phyloP scores from a whole-genome alignment of 495 filamentous ascomycete genomes.

The Aspergillus nanangensis region DNA sequence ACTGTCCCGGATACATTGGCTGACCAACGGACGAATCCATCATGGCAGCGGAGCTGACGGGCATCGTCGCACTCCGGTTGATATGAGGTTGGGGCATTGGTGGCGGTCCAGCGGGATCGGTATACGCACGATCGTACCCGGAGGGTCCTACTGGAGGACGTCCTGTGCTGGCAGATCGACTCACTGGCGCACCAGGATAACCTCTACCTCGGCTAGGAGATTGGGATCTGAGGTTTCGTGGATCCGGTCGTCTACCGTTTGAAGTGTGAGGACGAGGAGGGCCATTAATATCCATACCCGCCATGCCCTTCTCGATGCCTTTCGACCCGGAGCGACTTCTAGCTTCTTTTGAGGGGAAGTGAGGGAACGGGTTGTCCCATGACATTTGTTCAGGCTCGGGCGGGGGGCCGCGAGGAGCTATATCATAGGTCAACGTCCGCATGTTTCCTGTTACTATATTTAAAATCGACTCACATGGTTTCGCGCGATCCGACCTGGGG shows the following conservation, averaged over 20 bases:
- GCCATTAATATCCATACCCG: conserved; percentile 50
- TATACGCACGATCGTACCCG: conserved; percentile 22
- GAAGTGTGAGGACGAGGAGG: conserved; percentile 35
- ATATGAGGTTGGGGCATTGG: conserved; percentile 26
- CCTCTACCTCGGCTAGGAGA: conserved; percentile 19
- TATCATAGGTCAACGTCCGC: conserved; percentile 8
- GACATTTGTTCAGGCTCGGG: conserved; percentile 44
- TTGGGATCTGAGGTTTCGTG: too few relatives aligned
- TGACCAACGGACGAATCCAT: conserved; percentile 9
- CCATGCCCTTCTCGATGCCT: conserved; percentile 51
- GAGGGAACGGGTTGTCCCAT: conserved; percentile 67
- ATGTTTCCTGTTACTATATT: background rate
- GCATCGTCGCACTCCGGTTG: conserved; percentile 37
- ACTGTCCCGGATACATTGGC: conserved; percentile 29
- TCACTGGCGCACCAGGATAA: conserved; percentile 16
- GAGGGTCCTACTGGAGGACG: conserved; percentile 9
- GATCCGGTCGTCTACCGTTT: conserved; percentile 27
- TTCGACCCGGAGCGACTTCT: conserved; percentile 14
- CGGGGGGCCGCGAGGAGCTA: conserved; percentile 22
- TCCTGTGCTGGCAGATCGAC: conserved; percentile 24
- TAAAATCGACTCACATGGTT: conserved; percentile 28
- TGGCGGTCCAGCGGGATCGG: conserved; percentile 25
- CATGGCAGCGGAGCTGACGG: conserved; percentile 14
- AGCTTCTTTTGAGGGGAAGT: conserved; percentile 45
- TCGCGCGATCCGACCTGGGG: conserved; percentile 21